These are phyloP conservation scores for Globisporangium recalcitrans DNA, from an alignment of 352 stramenopile species.

Conservation along the genomic window DNA sequence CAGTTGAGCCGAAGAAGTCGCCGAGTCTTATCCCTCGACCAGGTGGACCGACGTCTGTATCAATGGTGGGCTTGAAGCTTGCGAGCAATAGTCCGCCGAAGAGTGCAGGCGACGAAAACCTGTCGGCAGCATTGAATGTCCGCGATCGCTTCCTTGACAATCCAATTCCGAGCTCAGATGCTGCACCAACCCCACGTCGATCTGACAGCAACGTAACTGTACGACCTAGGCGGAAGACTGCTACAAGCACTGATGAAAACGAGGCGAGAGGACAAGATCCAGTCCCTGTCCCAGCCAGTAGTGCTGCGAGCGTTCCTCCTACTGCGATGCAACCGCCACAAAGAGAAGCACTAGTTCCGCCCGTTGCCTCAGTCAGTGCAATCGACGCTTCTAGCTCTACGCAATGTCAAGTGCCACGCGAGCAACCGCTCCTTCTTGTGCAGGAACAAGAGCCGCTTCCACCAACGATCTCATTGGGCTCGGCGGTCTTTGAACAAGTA, in stretches of 20 bases:
- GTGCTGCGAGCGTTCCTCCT: background rate
- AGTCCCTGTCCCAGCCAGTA: background rate
- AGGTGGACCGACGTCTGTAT: background rate
- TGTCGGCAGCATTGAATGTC: background rate
- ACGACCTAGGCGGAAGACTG: constrained; percentile 1
- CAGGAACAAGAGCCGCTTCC: constrained; percentile 3
- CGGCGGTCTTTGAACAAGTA: background rate
- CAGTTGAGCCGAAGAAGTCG: background rate
- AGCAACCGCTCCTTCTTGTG: background rate
- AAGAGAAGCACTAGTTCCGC: background rate
- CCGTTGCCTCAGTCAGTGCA: background rate
- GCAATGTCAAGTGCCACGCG: background rate
- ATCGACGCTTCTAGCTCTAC: too few relatives aligned
- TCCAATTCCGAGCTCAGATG: constrained; percentile 11
- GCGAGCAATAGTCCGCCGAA: background rate
- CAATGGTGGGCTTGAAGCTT: constrained; percentile 2
- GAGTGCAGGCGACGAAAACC: background rate
- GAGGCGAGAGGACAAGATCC: background rate
- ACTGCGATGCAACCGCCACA: background rate
- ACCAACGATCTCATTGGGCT: background rate
- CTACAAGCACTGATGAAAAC: background rate
- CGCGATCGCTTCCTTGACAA: constrained; percentile 13
- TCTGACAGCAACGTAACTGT: constrained; percentile 16
- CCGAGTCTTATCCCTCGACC: constrained; percentile 7
- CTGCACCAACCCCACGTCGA: constrained; percentile 1